A percentile compares a stretch with the other conserved stretches of the same genome.
phyloP scores from a whole-genome alignment of 1,284 basidiomycete species.

The Pholiota adiposa region DNA sequence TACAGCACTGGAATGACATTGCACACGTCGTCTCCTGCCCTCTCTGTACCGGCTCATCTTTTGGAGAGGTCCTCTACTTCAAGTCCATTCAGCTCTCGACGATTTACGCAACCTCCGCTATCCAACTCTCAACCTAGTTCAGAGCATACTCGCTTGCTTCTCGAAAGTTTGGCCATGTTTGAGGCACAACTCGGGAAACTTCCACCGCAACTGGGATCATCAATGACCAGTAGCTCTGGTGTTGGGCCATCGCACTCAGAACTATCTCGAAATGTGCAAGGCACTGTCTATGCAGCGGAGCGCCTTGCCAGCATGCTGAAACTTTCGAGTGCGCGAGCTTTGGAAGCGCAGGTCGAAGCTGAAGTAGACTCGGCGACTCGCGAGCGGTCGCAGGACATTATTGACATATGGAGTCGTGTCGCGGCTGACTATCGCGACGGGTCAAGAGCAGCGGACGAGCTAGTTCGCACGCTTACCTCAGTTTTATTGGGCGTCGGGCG shows the following conservation, averaged over 20 bases:
- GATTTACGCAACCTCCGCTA: slow-evolving; percentile 19
- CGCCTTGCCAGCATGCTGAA: slow-evolving; percentile 65
- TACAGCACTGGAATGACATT: background rate
- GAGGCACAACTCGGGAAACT: slow-evolving; percentile 62
- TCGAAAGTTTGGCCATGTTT: slow-evolving; percentile 71
- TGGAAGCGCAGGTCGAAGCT: slow-evolving; percentile 73
- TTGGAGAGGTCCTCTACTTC: slow-evolving; percentile 23
- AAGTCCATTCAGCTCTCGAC: slow-evolving; percentile 28
- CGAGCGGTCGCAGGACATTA: slow-evolving; percentile 36
- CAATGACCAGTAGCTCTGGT: slow-evolving; percentile 40
- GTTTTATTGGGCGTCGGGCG: slow-evolving; percentile 74
- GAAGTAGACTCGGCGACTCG: slow-evolving; percentile 56
- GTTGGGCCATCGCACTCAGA: slow-evolving; percentile 45
- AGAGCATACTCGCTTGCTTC: slow-evolving; percentile 70
- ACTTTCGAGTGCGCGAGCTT: slow-evolving; percentile 54
- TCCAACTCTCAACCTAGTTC: slow-evolving; percentile 33
- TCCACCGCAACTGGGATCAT: slow-evolving; percentile 8
- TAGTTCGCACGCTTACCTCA: slow-evolving; percentile 73
- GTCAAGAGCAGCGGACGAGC: slow-evolving; percentile 72
- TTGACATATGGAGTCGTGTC: slow-evolving; percentile 67
- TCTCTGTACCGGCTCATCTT: slow-evolving; percentile 18
- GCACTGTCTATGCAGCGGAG: slow-evolving; percentile 66
- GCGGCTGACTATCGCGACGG: slow-evolving; percentile 74
- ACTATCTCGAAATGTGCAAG: slow-evolving; percentile 60
- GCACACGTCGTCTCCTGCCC: slow-evolving; percentile 15